phyloP scores from a whole-genome alignment of 2,329 filamentous ascomycete genomes.

The Penicillium sp. region DNA sequence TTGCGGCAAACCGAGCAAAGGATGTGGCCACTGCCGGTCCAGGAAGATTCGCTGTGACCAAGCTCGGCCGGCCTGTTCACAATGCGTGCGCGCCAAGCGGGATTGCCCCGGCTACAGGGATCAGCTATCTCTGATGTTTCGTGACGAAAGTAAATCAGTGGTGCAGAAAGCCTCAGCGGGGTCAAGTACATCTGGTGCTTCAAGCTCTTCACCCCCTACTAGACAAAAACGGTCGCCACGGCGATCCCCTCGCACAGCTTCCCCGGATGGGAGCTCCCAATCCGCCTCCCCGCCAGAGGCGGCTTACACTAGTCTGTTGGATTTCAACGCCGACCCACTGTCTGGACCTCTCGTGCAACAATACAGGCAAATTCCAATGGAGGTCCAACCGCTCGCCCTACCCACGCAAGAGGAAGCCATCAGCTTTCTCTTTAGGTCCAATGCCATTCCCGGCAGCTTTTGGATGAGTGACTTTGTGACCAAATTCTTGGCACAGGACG shows the following conservation, averaged over 20 bases:
- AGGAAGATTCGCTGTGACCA: constrained; percentile 62
- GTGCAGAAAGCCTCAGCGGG: constrained; percentile 57
- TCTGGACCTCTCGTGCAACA: constrained; percentile 19
- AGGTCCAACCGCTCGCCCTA: constrained; percentile 30
- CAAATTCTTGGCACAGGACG: constrained; percentile 25
- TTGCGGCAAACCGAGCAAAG: constrained; percentile 51
- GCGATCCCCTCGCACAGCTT: constrained; percentile 29
- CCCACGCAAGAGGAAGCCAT: constrained; percentile 37
- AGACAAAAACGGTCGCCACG: constrained; percentile 15
- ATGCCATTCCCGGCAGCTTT: constrained; percentile 34
- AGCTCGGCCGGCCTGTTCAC: constrained; percentile 63
- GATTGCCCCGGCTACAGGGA: constrained; percentile 68
- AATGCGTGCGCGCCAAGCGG: constrained; percentile 64
- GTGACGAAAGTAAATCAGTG: constrained; percentile 67
- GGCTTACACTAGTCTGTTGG: constrained; percentile 15
- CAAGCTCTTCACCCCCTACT: constrained; percentile 1
- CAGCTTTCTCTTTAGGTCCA: constrained; percentile 42
- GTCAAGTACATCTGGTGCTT: constrained; percentile 2
- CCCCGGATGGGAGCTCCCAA: constrained; percentile 28
- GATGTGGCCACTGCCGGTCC: constrained; percentile 48
- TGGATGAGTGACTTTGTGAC: constrained; percentile 30
- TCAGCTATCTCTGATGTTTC: constrained; percentile 67
- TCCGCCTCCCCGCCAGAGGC: background rate
- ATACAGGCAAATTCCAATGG: constrained; percentile 19
- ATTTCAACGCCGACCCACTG: constrained; percentile 26